phyloP scores from a whole-genome alignment of 1,284 basidiomycete genomes.

The Singerocomus inundabilis region DNA sequence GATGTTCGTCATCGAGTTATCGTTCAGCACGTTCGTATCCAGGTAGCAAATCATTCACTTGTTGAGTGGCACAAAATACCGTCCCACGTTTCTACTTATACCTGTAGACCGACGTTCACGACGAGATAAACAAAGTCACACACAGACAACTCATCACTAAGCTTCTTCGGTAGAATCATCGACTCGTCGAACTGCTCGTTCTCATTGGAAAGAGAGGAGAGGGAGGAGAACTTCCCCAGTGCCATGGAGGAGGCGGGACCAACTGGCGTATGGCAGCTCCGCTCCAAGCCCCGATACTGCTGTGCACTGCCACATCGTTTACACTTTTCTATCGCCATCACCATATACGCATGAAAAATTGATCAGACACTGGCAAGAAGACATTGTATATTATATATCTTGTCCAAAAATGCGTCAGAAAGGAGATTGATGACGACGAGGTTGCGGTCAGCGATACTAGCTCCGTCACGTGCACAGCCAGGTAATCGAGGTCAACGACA shows the following conservation, averaged over 20 bases:
- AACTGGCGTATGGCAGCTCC: too few relatives aligned
- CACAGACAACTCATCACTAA: slow-evolving; percentile 70
- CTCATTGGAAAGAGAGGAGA: too few relatives aligned
- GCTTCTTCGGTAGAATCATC: slow-evolving; percentile 97
- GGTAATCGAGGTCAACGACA: slow-evolving; percentile 86
- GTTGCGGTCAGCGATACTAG: not conserved
- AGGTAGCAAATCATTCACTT: slow-evolving; percentile 83
- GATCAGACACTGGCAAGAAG: slow-evolving; percentile 97
- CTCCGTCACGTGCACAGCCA: slow-evolving; percentile 1
- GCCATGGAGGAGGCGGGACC: too few relatives aligned
- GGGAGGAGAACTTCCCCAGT: too few relatives aligned
- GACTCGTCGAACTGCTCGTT: slow-evolving; percentile 97
- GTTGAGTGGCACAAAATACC: slow-evolving; percentile 78
- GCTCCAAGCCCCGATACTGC: too few relatives aligned
- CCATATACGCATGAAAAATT: slow-evolving; percentile 97
- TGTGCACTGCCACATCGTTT: too few relatives aligned
- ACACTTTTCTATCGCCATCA: slow-evolving; percentile 95
- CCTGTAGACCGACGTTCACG: slow-evolving; percentile 40
- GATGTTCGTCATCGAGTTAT: slow-evolving; percentile 60
- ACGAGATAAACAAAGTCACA: not conserved
- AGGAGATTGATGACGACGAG: slow-evolving; percentile 82
- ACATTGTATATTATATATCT: slow-evolving; percentile 95
- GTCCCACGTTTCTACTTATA: slow-evolving; percentile 89
- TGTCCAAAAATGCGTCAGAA: slow-evolving; percentile 55
- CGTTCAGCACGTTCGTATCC: slow-evolving; percentile 73